These are phyloP conservation scores for Hypomontagnella submonticulosa DNA, from an alignment of 495 filamentous ascomycete species.

Conservation along the genomic window DNA sequence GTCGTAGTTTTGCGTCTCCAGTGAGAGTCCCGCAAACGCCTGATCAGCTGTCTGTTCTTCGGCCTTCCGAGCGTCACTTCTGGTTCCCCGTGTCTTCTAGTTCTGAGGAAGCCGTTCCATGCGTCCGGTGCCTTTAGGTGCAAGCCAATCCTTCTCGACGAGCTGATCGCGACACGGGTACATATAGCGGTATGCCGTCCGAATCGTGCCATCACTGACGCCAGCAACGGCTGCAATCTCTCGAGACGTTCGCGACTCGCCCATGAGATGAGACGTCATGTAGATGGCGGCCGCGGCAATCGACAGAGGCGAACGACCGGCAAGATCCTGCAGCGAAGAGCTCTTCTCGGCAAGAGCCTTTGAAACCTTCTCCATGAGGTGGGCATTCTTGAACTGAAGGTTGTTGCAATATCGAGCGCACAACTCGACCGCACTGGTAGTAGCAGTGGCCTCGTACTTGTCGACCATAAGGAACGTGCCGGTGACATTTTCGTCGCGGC, in stretches of 20 bases:
- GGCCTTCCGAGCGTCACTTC: background rate
- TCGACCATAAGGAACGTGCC: slow-evolving; percentile 53
- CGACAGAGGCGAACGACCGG: slow-evolving; percentile 93
- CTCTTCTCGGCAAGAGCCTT: slow-evolving; percentile 78
- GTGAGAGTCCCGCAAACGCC: background rate
- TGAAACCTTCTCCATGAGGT: slow-evolving; percentile 75
- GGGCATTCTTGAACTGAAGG: slow-evolving; percentile 71
- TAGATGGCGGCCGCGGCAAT: slow-evolving; percentile 96
- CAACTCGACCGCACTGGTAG: slow-evolving; percentile 84
- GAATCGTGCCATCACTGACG: slow-evolving; percentile 95
- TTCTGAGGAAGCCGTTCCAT: slow-evolving; percentile 71
- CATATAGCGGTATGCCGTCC: slow-evolving; percentile 90
- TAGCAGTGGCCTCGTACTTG: slow-evolving; percentile 76
- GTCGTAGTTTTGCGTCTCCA: background rate
- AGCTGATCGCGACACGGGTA: slow-evolving; percentile 77
- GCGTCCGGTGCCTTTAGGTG: slow-evolving; percentile 71
- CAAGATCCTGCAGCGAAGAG: slow-evolving; percentile 76
- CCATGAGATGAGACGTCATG: slow-evolving; percentile 87
- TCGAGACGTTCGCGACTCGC: slow-evolving; percentile 78
- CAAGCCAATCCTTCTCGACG: slow-evolving; percentile 78
- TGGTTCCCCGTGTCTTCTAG: slow-evolving; percentile 28
- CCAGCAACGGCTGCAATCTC: slow-evolving; percentile 83
- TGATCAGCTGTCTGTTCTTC: background rate
- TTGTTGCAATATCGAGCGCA: slow-evolving; percentile 89
- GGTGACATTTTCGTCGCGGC: slow-evolving; percentile 51